Percentiles rank a stretch among this genome's conserved stretches.
phyloP scores from a whole-genome alignment of 257 asterid species.

The Solanum pennellii region DNA sequence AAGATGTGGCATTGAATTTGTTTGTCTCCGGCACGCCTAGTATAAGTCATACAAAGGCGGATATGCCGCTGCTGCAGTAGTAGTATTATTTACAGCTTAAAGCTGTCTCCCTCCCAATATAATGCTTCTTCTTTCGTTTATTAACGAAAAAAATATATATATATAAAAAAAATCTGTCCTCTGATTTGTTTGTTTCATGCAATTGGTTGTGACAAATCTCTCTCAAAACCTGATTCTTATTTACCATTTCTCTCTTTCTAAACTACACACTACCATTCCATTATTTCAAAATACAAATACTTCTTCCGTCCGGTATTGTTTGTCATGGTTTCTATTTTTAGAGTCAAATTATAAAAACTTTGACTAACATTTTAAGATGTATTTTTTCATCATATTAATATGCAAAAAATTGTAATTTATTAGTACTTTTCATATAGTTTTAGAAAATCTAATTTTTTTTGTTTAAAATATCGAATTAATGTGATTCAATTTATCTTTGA shows the following conservation, averaged over 20 bases:
- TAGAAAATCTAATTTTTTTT: too few relatives aligned
- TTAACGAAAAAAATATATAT: neutral
- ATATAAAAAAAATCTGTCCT: neutral
- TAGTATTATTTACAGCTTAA: neutral
- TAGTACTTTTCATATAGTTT: too few relatives aligned
- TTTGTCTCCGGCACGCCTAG: neutral
- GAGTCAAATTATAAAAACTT: too few relatives aligned
- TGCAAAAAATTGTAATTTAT: too few relatives aligned
- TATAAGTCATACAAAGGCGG: conserved; percentile 2
- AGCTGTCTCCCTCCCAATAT: neutral
- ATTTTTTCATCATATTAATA: too few relatives aligned
- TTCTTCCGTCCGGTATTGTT: rapidly evolving
- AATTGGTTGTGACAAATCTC: neutral
- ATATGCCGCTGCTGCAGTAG: conserved; percentile 11
- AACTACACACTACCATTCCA: neutral
- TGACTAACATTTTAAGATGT: too few relatives aligned
- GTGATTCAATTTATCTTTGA: too few relatives aligned
- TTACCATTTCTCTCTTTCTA: neutral
- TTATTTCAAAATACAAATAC: neutral
- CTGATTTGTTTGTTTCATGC: neutral
- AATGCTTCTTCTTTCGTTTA: neutral
- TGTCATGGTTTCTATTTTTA: too few relatives aligned
- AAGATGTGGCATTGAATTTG: neutral
- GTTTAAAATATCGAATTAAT: too few relatives aligned
- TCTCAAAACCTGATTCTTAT: neutral